Evolutionary conservation across 2,329 filamentous ascomycete genomes (phyloP), one percentile per base, ranked within the genome.

Genomic region (Epichloe hybrida): DNA sequence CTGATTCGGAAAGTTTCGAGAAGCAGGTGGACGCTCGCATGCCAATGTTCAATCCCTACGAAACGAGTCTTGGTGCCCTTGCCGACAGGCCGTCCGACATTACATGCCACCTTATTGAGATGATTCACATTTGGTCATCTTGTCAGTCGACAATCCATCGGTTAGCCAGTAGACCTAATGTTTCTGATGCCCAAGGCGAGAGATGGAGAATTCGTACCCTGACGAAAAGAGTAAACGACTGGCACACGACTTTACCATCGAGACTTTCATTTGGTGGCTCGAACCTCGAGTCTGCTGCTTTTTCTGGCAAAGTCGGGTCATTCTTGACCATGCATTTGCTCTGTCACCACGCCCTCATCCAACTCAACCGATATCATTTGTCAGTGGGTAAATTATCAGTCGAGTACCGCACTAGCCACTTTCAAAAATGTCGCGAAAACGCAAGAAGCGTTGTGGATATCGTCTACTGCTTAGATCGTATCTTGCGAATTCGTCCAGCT

Each of bases 321-420:
- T 83, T 82, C 59, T 66, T 85, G 50, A 77, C 75, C 1, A 76
- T 85, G 63, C 83, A 87, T 62, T 68, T 83, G 31, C 67, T 86
- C n/a, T 83, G 83, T 61, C 76, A 84, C 60, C 74, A 79, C 45
- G 73, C 80, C 0, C 65, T 80, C 58, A 76, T 86, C 64, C 80
- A 81, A 56, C 69, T 86, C 34, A 82, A 84, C 57, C 76, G 84
- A 39, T 77, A 84, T 58, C 72, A 73, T 12, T 69, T 72, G 9
- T 65, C 69, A 12, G 59, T 56, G 5, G 55, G 52, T 11, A 65
- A 64, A 36, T 62, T 78, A 3, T 65, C 68, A 3, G 56, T 64
- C 0, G 66, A 72, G 2, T 60, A 67, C 34, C 62, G 74, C 12
- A 57, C 62, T 2, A 69, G 72, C 23, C 72, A 77, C 53, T 67